Evolutionary conservation across 2,329 filamentous ascomycete genomes (phyloP).

Genomic region (Hirsutella rhossiliensis): DNA sequence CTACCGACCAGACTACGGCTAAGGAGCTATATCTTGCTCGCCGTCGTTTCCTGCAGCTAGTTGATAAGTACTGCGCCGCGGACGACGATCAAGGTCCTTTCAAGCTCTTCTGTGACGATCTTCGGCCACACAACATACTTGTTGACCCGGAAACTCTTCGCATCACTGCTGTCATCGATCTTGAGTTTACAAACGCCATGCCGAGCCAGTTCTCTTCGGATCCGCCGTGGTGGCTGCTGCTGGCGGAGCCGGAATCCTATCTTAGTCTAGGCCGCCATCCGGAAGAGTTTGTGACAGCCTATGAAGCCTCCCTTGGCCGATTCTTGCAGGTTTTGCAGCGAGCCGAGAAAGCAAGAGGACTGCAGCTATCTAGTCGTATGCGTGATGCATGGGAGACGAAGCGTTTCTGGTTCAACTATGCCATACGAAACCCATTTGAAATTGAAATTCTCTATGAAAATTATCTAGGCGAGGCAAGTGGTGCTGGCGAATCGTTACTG

Average conservation of each 20-base stretch:
- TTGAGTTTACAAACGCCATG: slow-evolving; percentile 28
- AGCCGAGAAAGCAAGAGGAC: slow-evolving; percentile 9
- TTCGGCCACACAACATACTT: slow-evolving; percentile 27
- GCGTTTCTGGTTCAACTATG: slow-evolving; percentile 15
- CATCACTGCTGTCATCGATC: slow-evolving; percentile 25
- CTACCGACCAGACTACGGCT: slow-evolving; percentile 13
- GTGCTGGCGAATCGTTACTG: slow-evolving; percentile 6
- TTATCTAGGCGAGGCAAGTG: slow-evolving; percentile 11
- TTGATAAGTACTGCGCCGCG: neutral
- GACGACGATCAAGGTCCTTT: slow-evolving; percentile 5
- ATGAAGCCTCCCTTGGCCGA: slow-evolving; percentile 13
- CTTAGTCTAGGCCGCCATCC: slow-evolving; percentile 15
- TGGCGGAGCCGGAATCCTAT: slow-evolving; percentile 10
- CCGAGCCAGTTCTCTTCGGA: slow-evolving; percentile 24
- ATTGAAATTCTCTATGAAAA: slow-evolving; percentile 21
- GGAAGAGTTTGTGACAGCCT: neutral
- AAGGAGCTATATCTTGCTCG: slow-evolving; percentile 6
- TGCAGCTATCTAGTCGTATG: slow-evolving; percentile 14
- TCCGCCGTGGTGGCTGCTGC: slow-evolving; percentile 26
- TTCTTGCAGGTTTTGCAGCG: slow-evolving; percentile 21
- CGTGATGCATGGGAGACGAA: slow-evolving; percentile 18
- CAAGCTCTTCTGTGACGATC: slow-evolving; percentile 24
- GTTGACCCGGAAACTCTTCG: slow-evolving; percentile 19
- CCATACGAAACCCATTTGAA: slow-evolving; percentile 22
- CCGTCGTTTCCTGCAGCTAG: neutral